Evolutionary conservation across 805 yeast genomes (phyloP), one percentile per base, ranked within the genome.

Genomic region (Spathaspora passalidarum): DNA sequence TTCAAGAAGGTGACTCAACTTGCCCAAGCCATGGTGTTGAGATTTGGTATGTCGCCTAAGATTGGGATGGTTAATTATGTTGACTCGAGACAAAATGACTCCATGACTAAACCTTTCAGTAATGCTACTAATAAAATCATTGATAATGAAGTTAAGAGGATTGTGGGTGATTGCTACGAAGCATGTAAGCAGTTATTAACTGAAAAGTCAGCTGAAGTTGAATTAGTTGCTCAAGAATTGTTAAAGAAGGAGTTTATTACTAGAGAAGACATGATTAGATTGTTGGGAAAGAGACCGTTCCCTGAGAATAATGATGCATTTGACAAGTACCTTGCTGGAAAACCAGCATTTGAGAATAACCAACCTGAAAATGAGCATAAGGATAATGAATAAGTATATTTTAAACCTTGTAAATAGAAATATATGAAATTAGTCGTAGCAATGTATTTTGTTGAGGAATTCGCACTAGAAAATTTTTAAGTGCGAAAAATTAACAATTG

Each of bases 1-100:
- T 91, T 94, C 74, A 88, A 92, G 63, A 94, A 94, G 65, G 96
- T 94, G 18, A 92, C 98, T 0, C 82, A 82, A 47, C 88, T 94
- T 80, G 98, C 98, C 1, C 86, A 84, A 40, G 80, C 86, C 21
- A 94, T 94, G 99, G 96, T 95, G 19, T 79, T 92, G 38, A 80
- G 83, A 51, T 78, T 89, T 58, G 99, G 99, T 44, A 94, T 94
- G 99, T 83, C 92, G 4, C 65, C 76, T 20, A 84, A 85, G 61
- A 76, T 94, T 36, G 99, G 99, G n/a, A 82, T 86, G 61, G 82
- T 90, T 45, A 78, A 81, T 40, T 76, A 77, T 52, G 87, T 82
- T 58, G 95, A 87, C 55, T 81, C 82, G 51, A 84, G 76, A 49
- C 77, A 79, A 55, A 84, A 85, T 25, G 79, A 76, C 49, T 82